A percentile compares a stretch with the other conserved stretches of the same genome.
phyloP scores from a whole-genome alignment of 2,329 filamentous ascomycete species.

The Cryphonectria radicalis region DNA sequence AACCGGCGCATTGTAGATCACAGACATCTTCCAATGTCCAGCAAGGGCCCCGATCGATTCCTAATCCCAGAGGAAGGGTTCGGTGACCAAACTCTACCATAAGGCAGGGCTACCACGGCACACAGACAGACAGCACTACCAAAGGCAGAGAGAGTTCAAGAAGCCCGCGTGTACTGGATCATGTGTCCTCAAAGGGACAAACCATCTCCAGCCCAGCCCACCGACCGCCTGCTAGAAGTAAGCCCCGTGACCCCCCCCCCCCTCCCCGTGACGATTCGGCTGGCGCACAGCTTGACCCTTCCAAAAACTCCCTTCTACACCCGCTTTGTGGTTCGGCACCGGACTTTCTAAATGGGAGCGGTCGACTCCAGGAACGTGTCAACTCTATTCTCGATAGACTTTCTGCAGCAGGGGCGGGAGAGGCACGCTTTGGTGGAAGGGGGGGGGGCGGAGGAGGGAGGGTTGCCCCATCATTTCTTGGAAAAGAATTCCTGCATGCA shows the following conservation, averaged over 20 bases:
- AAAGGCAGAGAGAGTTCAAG: too few relatives aligned
- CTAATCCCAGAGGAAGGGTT: too few relatives aligned
- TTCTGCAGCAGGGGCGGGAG: neutral
- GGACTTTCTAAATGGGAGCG: neutral
- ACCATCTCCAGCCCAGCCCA: too few relatives aligned
- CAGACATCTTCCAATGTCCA: too few relatives aligned
- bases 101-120: too few relatives aligned
- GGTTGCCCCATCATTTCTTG: neutral
- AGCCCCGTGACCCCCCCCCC: neutral
- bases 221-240: neutral
- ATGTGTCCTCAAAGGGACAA: neutral
- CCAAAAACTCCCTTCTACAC: too few relatives aligned
- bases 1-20: too few relatives aligned
- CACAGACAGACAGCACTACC: too few relatives aligned
- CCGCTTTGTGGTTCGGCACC: neutral
- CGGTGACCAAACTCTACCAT: too few relatives aligned
- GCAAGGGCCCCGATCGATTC: too few relatives aligned
- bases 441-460: neutral
- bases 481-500: constrained; percentile 5
- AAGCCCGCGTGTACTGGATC: neutral
- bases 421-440: neutral
- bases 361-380: constrained; percentile 6
- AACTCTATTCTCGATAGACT: neutral
- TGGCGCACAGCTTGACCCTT: too few relatives aligned
- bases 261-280: too few relatives aligned